phyloP scores from a whole-genome alignment of 441 rosid species.

The Erodium texanum region DNA sequence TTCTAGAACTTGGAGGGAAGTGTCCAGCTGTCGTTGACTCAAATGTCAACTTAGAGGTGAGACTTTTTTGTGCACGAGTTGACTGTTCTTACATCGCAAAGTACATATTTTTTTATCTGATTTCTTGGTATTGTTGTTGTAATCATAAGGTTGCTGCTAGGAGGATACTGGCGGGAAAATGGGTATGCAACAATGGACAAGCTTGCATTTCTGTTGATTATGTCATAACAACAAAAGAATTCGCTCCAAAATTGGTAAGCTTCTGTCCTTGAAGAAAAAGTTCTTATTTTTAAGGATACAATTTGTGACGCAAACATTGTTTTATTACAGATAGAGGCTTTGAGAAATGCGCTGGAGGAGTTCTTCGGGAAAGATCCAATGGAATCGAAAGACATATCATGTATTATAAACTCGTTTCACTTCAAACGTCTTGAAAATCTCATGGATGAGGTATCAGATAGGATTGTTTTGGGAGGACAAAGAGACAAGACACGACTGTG shows the following conservation, averaged over 20 bases:
- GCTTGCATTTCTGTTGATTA: conserved; percentile 58
- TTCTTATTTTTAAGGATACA: not conserved
- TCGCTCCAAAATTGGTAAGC: conserved; percentile 52
- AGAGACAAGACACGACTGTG: conserved; percentile 31
- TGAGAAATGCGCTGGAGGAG: conserved; percentile 25
- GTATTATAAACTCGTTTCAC: conserved; percentile 34
- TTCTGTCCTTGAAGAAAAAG: not conserved
- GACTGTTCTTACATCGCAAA: not conserved
- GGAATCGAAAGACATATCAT: conserved; percentile 31
- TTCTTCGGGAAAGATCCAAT: conserved; percentile 30
- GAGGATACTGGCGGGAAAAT: conserved; percentile 56
- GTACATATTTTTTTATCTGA: not conserved
- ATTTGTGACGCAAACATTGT: not conserved
- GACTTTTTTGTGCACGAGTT: not conserved
- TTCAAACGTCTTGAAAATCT: conserved; percentile 30
- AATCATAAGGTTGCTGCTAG: conserved; percentile 36
- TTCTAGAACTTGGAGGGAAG: conserved; percentile 68
- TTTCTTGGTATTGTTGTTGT: not conserved
- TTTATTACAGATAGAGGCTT: conserved; percentile 27
- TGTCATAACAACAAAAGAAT: conserved; percentile 45
- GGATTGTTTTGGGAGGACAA: conserved; percentile 35
- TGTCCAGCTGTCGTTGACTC: conserved; percentile 64
- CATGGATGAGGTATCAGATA: conserved; percentile 31
- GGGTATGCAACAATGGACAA: conserved; percentile 61
- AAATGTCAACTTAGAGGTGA: conserved; percentile 40